Conservation (phyloP, 2,329 filamentous ascomycete genomes). For the Geoglossum cookeanum region DNA sequence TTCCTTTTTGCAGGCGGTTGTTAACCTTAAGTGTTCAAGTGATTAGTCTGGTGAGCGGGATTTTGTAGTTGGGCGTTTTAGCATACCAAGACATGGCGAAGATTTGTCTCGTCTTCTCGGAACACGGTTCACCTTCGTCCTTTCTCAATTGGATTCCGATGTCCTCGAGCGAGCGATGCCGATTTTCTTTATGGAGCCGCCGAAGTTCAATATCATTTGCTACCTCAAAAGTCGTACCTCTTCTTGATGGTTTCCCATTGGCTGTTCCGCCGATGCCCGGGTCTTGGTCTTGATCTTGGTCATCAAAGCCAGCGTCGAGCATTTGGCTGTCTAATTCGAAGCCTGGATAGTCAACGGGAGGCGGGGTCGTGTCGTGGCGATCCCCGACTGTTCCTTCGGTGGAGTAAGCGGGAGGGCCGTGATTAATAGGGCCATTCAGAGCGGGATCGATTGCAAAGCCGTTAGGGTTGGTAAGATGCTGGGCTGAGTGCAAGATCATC, state of each 20-base stretch:
- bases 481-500: constrained; percentile 37
- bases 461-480: constrained; percentile 33
- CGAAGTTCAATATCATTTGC: constrained; percentile 70
- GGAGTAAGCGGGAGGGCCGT: constrained; percentile 23
- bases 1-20: neutral
- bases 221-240: constrained; percentile 46
- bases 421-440: constrained; percentile 29
- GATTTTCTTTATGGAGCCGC: constrained; percentile 52
- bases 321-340: constrained; percentile 38
- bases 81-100: constrained; percentile 78
- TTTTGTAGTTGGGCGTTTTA: neutral
- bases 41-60: neutral
- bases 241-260: constrained; percentile 30
- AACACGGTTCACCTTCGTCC: constrained; percentile 53
- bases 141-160: constrained; percentile 1
- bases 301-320: constrained; percentile 23
- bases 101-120: constrained; percentile 65
- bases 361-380: constrained; percentile 27
- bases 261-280: constrained; percentile 34
- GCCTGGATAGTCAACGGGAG: constrained; percentile 35
- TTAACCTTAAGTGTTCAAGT: constrained; percentile 3
- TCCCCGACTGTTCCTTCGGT: constrained; percentile 17
- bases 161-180: constrained; percentile 1
- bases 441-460: constrained; percentile 31
- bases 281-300: constrained; percentile 33